Base-by-base conservation (phyloP, 164 flowering plant species). In the Vitis riparia region DNA sequence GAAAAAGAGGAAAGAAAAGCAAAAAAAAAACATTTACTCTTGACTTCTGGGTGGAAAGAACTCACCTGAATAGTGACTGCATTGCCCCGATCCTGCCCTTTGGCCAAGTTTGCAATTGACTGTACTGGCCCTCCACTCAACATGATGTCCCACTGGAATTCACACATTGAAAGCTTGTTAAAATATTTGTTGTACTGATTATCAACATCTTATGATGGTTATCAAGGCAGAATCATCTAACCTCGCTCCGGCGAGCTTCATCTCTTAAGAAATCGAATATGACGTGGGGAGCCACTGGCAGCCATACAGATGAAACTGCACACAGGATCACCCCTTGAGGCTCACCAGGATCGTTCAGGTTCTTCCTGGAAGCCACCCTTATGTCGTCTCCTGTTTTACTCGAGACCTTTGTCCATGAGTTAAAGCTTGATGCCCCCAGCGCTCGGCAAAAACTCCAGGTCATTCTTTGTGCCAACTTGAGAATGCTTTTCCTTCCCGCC, bases 21-120 rank as follows among this genome's bases (percentile, higher is more conserved):
- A 23, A 23, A 23, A 23, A 23, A 23, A 23, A 23, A 23, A 23
- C 27, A 23, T 23, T 23, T 23, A 23, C 27, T 23, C 27, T 23
- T 23, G 27, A 23, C 27, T 23, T 23, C 27, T 23, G 27, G 27
- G 27, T 23, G 62, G 44, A 60, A 23, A n/a, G 15, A 57, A 76
- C 86, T 79, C 71, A 92, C 99, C 70, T 91, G 95, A 77, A 91
- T 77, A 8, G 91, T 73, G 27, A 91, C 98, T 16, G 91, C 76
- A 78, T 96, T 96, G 70, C 97, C 98, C 1, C 97, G 83, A 76
- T 91, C 98, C 70, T 93, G 94, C 59, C 98, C 98, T 81, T 96
- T 92, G 5, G 93, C 85, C 55, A 96, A 73, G 80, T 84, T 91
- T 51, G 90, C 97, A 10, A 92, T 83, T 56, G 87, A 69, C 56